A percentile compares a stretch with the other conserved stretches of the same genome.
Conservation (phyloP, 2,329 filamentous ascomycete species). For the Colletotrichum tofieldiae region DNA sequence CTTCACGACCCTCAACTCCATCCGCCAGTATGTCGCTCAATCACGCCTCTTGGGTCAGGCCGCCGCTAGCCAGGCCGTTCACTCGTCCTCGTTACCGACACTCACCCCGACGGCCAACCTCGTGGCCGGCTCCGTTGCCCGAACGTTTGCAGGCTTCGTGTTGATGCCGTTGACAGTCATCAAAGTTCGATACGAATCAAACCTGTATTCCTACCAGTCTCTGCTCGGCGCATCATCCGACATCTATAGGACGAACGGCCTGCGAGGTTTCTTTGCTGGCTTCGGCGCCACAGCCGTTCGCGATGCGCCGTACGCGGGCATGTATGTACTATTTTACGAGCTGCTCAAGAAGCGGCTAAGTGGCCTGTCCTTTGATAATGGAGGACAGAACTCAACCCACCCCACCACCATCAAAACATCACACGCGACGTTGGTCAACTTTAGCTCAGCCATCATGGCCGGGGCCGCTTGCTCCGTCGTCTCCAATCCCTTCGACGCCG, state of each 20-base stretch:
- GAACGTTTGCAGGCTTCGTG: constrained; percentile 88
- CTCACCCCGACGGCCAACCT: constrained; percentile 90
- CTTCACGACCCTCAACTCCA: constrained; percentile 88
- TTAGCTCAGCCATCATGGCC: constrained; percentile 84
- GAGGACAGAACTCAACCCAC: background rate
- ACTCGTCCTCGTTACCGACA: constrained; percentile 83
- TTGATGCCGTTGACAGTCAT: constrained; percentile 97
- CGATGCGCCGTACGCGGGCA: constrained; percentile 95
- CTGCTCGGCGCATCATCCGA: constrained; percentile 80
- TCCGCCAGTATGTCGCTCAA: constrained; percentile 75
- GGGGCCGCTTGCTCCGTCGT: constrained; percentile 88
- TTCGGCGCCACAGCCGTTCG: constrained; percentile 94
- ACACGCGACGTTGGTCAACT: constrained; percentile 70
- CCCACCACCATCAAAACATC: constrained; percentile 30
- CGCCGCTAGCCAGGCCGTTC: constrained; percentile 39
- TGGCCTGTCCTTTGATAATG: constrained; percentile 8
- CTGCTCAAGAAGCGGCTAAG: constrained; percentile 79
- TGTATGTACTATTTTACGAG: constrained; percentile 97
- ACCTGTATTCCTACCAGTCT: constrained; percentile 86
- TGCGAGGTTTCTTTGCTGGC: constrained; percentile 91
- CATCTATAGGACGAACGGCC: constrained; percentile 80
- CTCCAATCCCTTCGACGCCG: constrained; percentile 96
- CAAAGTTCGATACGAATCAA: constrained; percentile 96
- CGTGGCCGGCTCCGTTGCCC: constrained; percentile 84
- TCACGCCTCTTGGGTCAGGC: constrained; percentile 46